Conservation (phyloP, 106 monocot species). For the Platanthera guangdongensis region DNA sequence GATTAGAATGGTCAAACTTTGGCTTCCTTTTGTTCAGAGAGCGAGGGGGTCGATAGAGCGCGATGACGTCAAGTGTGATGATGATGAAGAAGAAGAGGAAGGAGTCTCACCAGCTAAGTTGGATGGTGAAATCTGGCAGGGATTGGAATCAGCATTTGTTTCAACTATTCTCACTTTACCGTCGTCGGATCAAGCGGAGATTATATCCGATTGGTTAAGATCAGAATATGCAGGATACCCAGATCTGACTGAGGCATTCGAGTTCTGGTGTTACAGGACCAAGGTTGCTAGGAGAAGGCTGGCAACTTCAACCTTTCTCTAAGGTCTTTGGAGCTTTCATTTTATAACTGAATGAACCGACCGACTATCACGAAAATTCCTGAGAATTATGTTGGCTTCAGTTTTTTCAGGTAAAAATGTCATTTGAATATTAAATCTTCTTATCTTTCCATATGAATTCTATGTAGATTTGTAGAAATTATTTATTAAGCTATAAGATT, state of each 20-base stretch:
- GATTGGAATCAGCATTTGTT: slow-evolving; percentile 57
- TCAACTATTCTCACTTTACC: slow-evolving; percentile 61
- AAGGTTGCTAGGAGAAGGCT: slow-evolving; percentile 38
- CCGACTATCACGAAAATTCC: too few relatives aligned
- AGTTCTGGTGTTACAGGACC: slow-evolving; percentile 80
- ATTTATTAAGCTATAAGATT: too few relatives aligned
- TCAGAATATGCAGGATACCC: slow-evolving; percentile 49
- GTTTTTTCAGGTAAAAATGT: too few relatives aligned
- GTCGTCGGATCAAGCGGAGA: slow-evolving; percentile 54
- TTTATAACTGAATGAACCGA: too few relatives aligned
- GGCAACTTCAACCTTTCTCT: not conserved
- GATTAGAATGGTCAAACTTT: slow-evolving; percentile 40
- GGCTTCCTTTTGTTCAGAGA: slow-evolving; percentile 61
- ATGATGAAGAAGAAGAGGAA: slow-evolving; percentile 11
- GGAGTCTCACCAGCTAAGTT: slow-evolving; percentile 14
- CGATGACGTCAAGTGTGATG: not conserved
- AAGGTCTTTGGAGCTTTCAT: too few relatives aligned
- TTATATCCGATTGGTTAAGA: slow-evolving; percentile 64
- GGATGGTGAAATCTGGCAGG: slow-evolving; percentile 61
- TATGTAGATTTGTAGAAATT: too few relatives aligned
- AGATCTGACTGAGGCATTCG: slow-evolving; percentile 72
- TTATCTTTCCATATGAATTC: too few relatives aligned
- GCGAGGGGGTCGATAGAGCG: slow-evolving; percentile 26
- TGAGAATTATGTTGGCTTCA: too few relatives aligned
- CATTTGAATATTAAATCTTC: too few relatives aligned